Base-by-base conservation (phyloP, 176 grass and related monocot genomes). In the Alloteropsis semialata region DNA sequence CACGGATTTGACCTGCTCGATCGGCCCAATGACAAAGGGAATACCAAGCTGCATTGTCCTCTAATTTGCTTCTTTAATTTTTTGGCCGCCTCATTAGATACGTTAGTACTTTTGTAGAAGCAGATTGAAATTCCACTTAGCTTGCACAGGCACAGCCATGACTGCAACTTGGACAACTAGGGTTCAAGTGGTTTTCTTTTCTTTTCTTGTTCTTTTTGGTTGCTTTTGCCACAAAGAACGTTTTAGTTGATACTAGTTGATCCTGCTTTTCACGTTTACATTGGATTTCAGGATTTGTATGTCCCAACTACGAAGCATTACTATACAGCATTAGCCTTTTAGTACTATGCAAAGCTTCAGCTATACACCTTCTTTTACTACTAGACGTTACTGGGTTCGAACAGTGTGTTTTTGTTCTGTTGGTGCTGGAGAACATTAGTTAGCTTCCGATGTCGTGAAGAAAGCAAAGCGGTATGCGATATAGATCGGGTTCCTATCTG, bases 1-100 rank as follows among this genome's bases (percentile, higher is more conserved):
- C 77, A 65, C 2, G 51, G 87, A 85, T 85, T 80, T 22, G 76
- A 62, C 61, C 39, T 51, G 58, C 25, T 5, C 39, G 13, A 3
- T 15, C 36, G 8, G 15, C 13, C 18, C 9, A 5, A 12, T 37
- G 9, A 8, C 19, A 17, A 19, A 65, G 18, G 19, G 64, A 66
- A 39, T 38, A 33, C 4, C 22, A 34, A 34, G 8, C 8, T 66
- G 34, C 28, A 32, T 44, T 44, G 14, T 25, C 36, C 13, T n/a
- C n/a, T n/a, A n/a, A n/a, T 0, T 41, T 1, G n/a, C 32, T 21
- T 65, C 63, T 67, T 41, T n/a, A n/a, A n/a, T n/a, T 8, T 10
- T 11, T 69, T 27, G 49, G 17, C 4, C 49, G 17, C 49, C 49
- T 24, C 53, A 56, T 24, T 56, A 11, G 53, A 56, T 56, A 10